These are phyloP conservation scores for Apiotrichum mycotoxinovorans DNA, from an alignment of 1,284 basidiomycete genomes.

Conservation along the genomic window DNA sequence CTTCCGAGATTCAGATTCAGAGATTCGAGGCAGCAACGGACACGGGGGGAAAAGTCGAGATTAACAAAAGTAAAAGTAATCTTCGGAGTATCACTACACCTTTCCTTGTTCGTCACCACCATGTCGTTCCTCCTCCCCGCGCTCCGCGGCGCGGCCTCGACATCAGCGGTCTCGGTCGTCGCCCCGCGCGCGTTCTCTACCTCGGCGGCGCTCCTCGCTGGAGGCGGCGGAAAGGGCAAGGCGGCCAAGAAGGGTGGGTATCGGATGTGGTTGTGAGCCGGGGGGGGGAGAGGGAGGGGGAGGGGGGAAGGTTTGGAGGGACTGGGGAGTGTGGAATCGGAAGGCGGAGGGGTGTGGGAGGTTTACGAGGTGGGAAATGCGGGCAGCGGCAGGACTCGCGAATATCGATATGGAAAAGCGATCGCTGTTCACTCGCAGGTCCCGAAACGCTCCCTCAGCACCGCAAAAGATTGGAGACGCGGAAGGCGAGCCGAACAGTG, in stretches of 20 bases:
- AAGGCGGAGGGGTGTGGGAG: no score
- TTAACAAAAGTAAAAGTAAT: not conserved
- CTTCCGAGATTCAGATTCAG: not conserved
- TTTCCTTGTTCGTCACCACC: constrained; percentile 1
- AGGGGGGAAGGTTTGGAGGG: not conserved
- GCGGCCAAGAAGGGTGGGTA: not conserved
- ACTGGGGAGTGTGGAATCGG: no score
- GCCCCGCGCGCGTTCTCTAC: constrained; percentile 22
- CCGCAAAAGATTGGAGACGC: no score
- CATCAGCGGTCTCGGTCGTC: constrained; percentile 14
- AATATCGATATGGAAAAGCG: no score
- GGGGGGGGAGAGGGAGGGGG: no score
- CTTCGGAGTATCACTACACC: not conserved
- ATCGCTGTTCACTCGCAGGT: no score
- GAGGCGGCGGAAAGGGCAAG: constrained; percentile 1
- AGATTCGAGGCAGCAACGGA: no score
- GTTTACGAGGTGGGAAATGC: no score
- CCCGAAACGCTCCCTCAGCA: no score
- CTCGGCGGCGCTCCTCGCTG: constrained; percentile 15
- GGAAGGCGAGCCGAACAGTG: no score
- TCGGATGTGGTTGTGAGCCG: not conserved
- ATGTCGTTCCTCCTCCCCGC: constrained; percentile 17
- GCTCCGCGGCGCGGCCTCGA: constrained; percentile 5
- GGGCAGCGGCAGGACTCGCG: no score
- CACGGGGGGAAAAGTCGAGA: no score